phyloP scores from a whole-genome alignment of 2,329 filamentous ascomycete species.

The Aspergillus japonicus region DNA sequence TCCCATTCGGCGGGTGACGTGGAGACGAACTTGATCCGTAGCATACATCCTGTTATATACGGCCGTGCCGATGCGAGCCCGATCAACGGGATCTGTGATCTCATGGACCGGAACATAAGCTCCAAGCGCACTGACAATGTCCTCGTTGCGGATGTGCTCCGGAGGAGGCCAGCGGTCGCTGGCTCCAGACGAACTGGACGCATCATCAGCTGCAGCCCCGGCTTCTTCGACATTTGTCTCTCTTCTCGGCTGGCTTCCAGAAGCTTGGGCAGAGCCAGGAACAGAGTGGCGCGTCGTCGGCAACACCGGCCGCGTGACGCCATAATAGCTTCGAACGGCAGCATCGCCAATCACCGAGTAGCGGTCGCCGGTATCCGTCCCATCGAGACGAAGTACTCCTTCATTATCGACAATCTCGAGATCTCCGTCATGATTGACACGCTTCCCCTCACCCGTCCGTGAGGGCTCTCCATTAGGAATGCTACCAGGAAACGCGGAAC shows the following conservation, averaged over 20 bases:
- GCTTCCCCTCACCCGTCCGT: slow-evolving; percentile 66
- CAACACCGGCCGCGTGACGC: slow-evolving; percentile 34
- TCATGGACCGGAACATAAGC: slow-evolving; percentile 42
- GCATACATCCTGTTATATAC: slow-evolving; percentile 41
- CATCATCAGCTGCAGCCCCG: slow-evolving; percentile 22
- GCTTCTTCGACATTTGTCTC: slow-evolving; percentile 24
- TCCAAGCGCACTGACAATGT: slow-evolving; percentile 45
- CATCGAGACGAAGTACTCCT: slow-evolving; percentile 60
- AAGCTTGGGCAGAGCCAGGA: slow-evolving; percentile 11
- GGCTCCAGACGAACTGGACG: slow-evolving; percentile 28
- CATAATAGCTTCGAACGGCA: slow-evolving; percentile 39
- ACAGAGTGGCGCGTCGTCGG: slow-evolving; percentile 27
- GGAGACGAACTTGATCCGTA: slow-evolving; percentile 37
- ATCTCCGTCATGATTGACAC: slow-evolving; percentile 61
- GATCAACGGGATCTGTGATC: slow-evolving; percentile 43
- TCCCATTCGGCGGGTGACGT: slow-evolving; percentile 39
- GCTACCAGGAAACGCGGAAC: slow-evolving; percentile 71
- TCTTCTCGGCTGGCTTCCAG: slow-evolving; percentile 16
- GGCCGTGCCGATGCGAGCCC: slow-evolving; percentile 40
- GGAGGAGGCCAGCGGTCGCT: slow-evolving; percentile 40
- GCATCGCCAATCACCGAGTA: slow-evolving; percentile 59
- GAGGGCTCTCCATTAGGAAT: slow-evolving; percentile 63
- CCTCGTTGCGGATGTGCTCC: slow-evolving; percentile 40
- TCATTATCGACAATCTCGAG: slow-evolving; percentile 62
- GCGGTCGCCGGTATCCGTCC: slow-evolving; percentile 60